These are phyloP conservation scores for Blastocystis sp. DNA, from an alignment of 352 stramenopile species.

Conservation along the genomic window DNA sequence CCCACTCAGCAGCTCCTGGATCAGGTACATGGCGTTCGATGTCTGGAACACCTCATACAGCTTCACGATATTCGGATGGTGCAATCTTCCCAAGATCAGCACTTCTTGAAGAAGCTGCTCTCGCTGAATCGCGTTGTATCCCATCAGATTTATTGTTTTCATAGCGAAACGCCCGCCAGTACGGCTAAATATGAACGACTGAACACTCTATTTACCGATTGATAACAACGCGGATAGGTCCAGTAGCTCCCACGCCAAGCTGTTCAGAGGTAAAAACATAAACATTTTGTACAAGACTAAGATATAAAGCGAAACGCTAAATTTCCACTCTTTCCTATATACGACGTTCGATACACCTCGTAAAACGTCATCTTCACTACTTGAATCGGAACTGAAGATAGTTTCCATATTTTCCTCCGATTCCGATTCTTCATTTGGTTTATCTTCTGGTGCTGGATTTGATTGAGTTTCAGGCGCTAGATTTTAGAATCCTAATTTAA, in stretches of 20 bases:
- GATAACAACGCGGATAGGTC: conserved; percentile 35
- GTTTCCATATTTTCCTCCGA: background rate
- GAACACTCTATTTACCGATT: background rate
- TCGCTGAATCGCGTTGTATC: conserved; percentile 27
- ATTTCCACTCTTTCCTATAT: background rate
- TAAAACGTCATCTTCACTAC: conserved; percentile 6
- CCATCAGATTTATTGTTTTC: conserved; percentile 44
- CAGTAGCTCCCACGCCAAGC: conserved; percentile 30
- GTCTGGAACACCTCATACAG: conserved; percentile 60
- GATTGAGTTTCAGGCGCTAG: background rate
- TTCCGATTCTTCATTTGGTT: background rate
- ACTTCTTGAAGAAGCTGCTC: conserved; percentile 49
- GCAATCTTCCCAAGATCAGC: conserved; percentile 40
- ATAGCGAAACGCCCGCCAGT: conserved; percentile 39
- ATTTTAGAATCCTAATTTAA: background rate
- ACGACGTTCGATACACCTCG: conserved; percentile 50
- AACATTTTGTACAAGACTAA: conserved; percentile 37
- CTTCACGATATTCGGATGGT: conserved; percentile 62
- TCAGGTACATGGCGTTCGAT: conserved; percentile 52
- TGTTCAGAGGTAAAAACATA: conserved; percentile 49
- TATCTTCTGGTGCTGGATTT: background rate
- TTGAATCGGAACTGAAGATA: background rate
- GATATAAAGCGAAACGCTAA: background rate
- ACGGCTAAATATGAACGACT: background rate
- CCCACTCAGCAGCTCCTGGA: conserved; percentile 42